Evolutionary conservation across 2,329 filamentous ascomycete genomes (phyloP).

Genomic region (Sporothrix curviconia): DNA sequence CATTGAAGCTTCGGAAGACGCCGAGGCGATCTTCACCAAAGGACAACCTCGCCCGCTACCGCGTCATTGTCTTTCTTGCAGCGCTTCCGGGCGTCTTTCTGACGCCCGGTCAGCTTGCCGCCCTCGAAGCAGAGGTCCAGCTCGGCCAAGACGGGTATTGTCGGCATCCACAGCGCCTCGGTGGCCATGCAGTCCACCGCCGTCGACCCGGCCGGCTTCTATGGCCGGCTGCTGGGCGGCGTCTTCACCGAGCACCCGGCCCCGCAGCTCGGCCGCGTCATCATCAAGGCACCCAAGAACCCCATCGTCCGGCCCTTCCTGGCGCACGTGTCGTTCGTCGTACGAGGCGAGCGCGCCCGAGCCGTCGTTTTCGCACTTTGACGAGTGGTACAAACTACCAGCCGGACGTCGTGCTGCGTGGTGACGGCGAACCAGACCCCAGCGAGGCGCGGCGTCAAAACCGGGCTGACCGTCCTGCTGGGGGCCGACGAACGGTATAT

Average conservation of each 20-base stretch:
- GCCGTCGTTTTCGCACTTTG: constrained; percentile 25
- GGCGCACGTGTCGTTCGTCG: constrained; percentile 10
- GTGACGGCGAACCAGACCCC: constrained; percentile 14
- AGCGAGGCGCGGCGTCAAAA: constrained; percentile 14
- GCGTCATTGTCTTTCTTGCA: constrained; percentile 35
- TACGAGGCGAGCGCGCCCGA: constrained; percentile 6
- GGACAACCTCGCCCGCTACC: constrained; percentile 27
- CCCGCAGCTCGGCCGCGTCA: constrained; percentile 29
- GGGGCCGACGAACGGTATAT: constrained; percentile 31
- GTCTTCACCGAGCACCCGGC: constrained; percentile 34
- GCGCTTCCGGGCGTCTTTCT: constrained; percentile 34
- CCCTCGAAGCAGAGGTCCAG: constrained; percentile 29
- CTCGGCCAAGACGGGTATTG: constrained; percentile 31
- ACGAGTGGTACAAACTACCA: constrained; percentile 40
- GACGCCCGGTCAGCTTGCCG: constrained; percentile 26
- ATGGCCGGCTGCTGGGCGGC: constrained; percentile 33
- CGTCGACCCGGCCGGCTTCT: constrained; percentile 27
- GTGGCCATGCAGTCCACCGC: constrained; percentile 25
- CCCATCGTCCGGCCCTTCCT: constrained; percentile 25
- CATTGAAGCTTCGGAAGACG: constrained; percentile 32
- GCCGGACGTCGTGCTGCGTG: constrained; percentile 11
- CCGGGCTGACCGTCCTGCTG: constrained; percentile 28
- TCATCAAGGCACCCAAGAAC: constrained; percentile 26
- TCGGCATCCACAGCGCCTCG: constrained; percentile 36
- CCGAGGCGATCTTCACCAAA: constrained; percentile 26